Conservation (phyloP, 2,329 filamentous ascomycete genomes). For the Fusarium buxicola region DNA sequence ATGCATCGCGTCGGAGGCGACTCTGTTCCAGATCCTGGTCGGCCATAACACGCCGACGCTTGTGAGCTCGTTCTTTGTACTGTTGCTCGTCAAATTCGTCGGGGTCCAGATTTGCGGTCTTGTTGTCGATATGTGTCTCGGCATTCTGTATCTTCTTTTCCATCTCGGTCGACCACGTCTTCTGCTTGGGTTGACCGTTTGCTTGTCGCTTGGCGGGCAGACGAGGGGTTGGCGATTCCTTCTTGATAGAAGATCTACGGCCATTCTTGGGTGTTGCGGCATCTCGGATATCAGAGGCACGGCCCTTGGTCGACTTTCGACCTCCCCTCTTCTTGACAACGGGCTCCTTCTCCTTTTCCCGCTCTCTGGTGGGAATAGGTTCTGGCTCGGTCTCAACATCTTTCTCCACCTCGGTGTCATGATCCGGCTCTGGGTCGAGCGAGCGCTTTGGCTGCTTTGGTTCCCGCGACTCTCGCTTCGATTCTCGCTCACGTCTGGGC, state of each 20-base stretch:
- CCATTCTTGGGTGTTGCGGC: constrained; percentile 61
- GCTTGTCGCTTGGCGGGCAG: constrained; percentile 68
- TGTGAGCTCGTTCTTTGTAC: constrained; percentile 69
- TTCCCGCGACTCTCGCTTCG: constrained; percentile 36
- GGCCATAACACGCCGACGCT: constrained; percentile 76
- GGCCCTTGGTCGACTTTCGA: constrained; percentile 59
- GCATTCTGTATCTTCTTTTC: constrained; percentile 55
- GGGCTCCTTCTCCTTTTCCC: constrained; percentile 46
- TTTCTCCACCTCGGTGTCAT: constrained; percentile 51
- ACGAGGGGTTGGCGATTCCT: constrained; percentile 60
- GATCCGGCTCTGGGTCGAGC: constrained; percentile 43
- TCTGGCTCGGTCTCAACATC: constrained; percentile 53
- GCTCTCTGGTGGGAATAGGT: constrained; percentile 38
- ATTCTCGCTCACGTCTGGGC: constrained; percentile 28
- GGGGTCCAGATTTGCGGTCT: constrained; percentile 59
- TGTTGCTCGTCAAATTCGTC: constrained; percentile 57
- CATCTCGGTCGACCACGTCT: constrained; percentile 66
- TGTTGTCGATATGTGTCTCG: constrained; percentile 57
- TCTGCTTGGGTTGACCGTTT: constrained; percentile 74
- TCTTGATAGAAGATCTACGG: constrained; percentile 64
- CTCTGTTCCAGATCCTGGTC: constrained; percentile 71
- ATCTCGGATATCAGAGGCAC: constrained; percentile 64
- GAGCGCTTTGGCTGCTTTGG: constrained; percentile 47
- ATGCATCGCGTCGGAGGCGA: constrained; percentile 71
- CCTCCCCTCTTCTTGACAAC: constrained; percentile 48